Percentiles rank a stretch among this genome's conserved stretches.
Evolutionary conservation across 306 rosid species (phyloP).

Genomic region (Cyamopsis tetragonoloba): DNA sequence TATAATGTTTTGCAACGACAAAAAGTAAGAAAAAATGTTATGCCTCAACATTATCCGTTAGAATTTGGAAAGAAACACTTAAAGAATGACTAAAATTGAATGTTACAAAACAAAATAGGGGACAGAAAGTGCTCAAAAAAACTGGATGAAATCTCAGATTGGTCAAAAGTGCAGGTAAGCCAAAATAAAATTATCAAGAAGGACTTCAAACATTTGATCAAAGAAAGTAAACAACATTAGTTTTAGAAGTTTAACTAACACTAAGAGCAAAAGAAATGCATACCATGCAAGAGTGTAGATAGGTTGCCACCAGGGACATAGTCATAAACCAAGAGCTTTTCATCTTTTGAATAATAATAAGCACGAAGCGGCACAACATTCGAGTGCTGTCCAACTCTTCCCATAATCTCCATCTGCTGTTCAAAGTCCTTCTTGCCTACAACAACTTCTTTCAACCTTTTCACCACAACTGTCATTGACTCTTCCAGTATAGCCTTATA

Average conservation of each 20-base stretch:
- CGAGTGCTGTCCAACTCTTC: slow-evolving; percentile 71
- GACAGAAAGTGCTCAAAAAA: too few relatives aligned
- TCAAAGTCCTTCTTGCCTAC: slow-evolving; percentile 77
- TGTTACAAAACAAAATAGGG: too few relatives aligned
- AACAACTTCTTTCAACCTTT: slow-evolving; percentile 84
- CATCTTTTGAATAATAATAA: slow-evolving; percentile 86
- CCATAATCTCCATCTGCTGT: slow-evolving; percentile 76
- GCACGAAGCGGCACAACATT: slow-evolving; percentile 77
- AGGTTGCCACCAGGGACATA: slow-evolving; percentile 59
- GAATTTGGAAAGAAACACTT: too few relatives aligned
- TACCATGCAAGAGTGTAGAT: slow-evolving; percentile 72
- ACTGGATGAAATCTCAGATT: too few relatives aligned
- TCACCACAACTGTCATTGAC: slow-evolving; percentile 77
- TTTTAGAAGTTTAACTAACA: neutral
- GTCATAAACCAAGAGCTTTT: slow-evolving; percentile 78
- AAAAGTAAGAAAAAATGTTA: too few relatives aligned
- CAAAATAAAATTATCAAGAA: slow-evolving; percentile 10
- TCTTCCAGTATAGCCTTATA: slow-evolving; percentile 85
- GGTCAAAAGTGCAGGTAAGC: too few relatives aligned
- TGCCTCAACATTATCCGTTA: too few relatives aligned
- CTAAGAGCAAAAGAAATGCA: slow-evolving; percentile 11
- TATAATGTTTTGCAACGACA: too few relatives aligned
- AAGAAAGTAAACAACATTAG: neutral
- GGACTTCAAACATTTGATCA: neutral
- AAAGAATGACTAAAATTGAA: too few relatives aligned